Conservation (phyloP, 2,329 filamentous ascomycete species). For the Colletotrichum liaoningense region DNA sequence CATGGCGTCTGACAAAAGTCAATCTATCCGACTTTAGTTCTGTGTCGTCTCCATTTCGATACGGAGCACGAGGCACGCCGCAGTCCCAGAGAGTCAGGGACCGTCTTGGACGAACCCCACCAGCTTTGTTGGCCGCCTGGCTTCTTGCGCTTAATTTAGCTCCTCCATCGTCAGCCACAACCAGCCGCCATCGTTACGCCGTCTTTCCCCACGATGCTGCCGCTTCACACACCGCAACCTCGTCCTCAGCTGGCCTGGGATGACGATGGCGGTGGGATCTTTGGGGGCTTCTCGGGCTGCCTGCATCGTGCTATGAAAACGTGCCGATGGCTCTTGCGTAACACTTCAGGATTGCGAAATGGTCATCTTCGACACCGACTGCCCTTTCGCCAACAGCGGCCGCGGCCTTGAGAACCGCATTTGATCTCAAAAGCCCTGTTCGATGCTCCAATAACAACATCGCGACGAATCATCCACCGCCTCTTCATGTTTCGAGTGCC, state of each 20-base stretch:
- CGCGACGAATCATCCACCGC: conserved; percentile 21
- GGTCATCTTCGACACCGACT: not conserved
- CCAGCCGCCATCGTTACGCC: conserved; percentile 31
- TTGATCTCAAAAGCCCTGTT: conserved; percentile 9
- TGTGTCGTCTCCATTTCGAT: conserved; percentile 11
- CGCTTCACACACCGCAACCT: not conserved
- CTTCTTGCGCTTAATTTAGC: conserved; percentile 25
- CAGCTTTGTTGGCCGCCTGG: conserved; percentile 9
- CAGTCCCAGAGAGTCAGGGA: not conserved
- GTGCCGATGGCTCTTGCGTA: conserved; percentile 21
- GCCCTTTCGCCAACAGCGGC: conserved; percentile 4
- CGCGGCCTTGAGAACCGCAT: not conserved
- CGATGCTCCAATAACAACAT: conserved; percentile 5
- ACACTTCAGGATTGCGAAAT: not conserved
- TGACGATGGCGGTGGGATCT: conserved; percentile 15
- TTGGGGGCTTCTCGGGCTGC: not conserved
- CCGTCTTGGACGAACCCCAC: not conserved
- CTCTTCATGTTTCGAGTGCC: conserved; percentile 19
- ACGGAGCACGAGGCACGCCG: conserved; percentile 23
- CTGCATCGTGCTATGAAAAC: not conserved
- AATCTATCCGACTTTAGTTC: conserved; percentile 7
- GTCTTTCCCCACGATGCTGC: conserved; percentile 17
- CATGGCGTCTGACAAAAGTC: conserved; percentile 9
- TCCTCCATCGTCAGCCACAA: conserved; percentile 26
- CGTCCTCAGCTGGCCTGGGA: conserved; percentile 25